These are phyloP conservation scores for Geotrichum australiense DNA, from an alignment of 1,139 yeast species.

Conservation along the genomic window DNA sequence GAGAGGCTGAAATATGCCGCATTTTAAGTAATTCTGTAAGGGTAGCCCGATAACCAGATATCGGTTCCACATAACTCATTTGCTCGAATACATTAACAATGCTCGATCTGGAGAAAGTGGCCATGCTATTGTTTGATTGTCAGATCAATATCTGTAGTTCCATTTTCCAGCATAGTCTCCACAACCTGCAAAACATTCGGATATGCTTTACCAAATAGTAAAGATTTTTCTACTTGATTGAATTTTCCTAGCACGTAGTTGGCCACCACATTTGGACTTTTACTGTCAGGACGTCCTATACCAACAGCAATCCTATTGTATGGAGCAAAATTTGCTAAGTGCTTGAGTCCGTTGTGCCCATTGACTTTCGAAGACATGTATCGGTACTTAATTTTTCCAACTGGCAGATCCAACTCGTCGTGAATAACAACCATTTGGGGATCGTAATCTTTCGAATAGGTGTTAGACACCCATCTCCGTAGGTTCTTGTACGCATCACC, in stretches of 20 bases:
- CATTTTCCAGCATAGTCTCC: constrained; percentile 36
- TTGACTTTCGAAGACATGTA: constrained; percentile 51
- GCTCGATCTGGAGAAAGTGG: background rate
- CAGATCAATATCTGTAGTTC: constrained; percentile 10
- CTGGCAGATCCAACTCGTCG: constrained; percentile 61
- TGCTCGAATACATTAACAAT: too few species aligned
- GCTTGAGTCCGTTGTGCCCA: constrained; percentile 74
- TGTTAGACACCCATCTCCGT: constrained; percentile 37
- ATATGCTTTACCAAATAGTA: constrained; percentile 35
- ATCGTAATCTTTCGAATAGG: constrained; percentile 25
- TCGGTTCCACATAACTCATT: too few species aligned
- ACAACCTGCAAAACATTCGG: constrained; percentile 41
- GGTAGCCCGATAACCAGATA: too few species aligned
- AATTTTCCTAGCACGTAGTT: constrained; percentile 54
- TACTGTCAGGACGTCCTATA: constrained; percentile 54
- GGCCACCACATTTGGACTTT: constrained; percentile 43
- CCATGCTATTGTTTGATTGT: too few species aligned
- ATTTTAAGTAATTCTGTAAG: too few species aligned
- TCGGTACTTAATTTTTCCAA: constrained; percentile 59
- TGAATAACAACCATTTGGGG: constrained; percentile 54
- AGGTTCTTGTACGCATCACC: constrained; percentile 41
- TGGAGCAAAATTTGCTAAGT: constrained; percentile 33
- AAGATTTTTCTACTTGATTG: constrained; percentile 34
- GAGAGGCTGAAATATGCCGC: too few species aligned
- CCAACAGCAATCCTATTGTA: constrained; percentile 58